Base-by-base conservation (phyloP, 768 basidiomycete genomes). In the Lactifluus hygrophoroides region DNA sequence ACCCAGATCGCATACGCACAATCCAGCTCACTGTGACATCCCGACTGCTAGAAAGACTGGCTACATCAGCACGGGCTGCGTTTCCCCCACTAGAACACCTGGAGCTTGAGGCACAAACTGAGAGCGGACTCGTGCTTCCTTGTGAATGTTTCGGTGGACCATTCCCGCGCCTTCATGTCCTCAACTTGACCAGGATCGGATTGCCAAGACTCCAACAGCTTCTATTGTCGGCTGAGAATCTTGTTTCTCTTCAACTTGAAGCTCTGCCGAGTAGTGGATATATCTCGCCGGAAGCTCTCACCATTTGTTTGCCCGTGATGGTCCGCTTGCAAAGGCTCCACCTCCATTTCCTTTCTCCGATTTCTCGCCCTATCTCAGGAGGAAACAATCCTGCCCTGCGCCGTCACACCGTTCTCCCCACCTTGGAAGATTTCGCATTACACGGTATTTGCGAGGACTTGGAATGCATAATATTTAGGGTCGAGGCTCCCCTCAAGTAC, bases 211-310 rank as follows among this genome's bases (percentile, higher is more conserved):
- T 53, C 19, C 45, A 46, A 5, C 51, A 16, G 5, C 28, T 58
- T 16, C 51, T 53, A 16, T 40, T 27, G 21, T 53, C 37, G 21
- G 46, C 44, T 10, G 10, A 17, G 21, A 44, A 45, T 17, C 43
- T 54, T 17, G 43, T 54, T 44, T 44, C 42, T 13, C 45, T 58
- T 34, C 45, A 53, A 10, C 44, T 58, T 32, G 51, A 58, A 19
- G 9, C 35, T 0, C 11, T 58, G 40, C 57, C 51, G 17, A 35
- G 23, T 8, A 10, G 16, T 14, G 44, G 37, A 25, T 42, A 40
- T 21, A 42, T 48, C 55, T 14, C 57, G 4, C 44, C 23, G n/a
- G 51, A 46, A 19, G 38, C 17, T 2, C 37, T 53, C 23, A 16
- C 43, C 11, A 5, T 2, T 21, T 40, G 38, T 28, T 34, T 58